Evolutionary conservation across 306 rosid genomes (phyloP).

Genomic region (Elaeagnus macrophylla): DNA sequence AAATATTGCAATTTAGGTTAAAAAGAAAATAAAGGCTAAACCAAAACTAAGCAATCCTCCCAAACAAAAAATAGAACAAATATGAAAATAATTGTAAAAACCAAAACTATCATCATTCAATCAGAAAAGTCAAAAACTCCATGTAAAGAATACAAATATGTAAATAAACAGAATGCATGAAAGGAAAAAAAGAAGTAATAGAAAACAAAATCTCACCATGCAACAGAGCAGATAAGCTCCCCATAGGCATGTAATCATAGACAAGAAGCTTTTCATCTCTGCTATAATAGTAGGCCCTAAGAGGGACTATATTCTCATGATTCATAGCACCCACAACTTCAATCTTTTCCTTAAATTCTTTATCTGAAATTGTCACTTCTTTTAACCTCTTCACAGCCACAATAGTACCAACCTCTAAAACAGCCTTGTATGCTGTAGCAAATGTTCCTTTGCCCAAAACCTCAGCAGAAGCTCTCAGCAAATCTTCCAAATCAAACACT

Average conservation of each 20-base stretch:
- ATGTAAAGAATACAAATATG: neutral
- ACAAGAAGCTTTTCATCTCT: conserved; percentile 50
- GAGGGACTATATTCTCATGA: conserved; percentile 36
- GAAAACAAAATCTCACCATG: conserved; percentile 26
- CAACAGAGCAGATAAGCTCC: conserved; percentile 47
- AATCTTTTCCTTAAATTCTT: conserved; percentile 40
- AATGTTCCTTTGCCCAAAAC: conserved; percentile 50
- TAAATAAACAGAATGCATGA: neutral
- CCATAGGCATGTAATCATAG: conserved; percentile 53
- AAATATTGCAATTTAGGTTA: too few relatives aligned
- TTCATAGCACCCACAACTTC: conserved; percentile 40
- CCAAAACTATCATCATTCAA: neutral
- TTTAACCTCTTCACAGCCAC: conserved; percentile 50
- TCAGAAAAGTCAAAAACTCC: neutral
- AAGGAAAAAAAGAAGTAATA: neutral
- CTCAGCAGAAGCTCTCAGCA: conserved; percentile 48
- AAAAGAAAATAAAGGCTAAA: too few relatives aligned
- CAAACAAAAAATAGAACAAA: neutral
- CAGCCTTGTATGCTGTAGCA: conserved; percentile 49
- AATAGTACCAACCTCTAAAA: conserved; percentile 36
- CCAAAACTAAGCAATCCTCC: neutral
- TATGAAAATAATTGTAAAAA: conserved; percentile 1
- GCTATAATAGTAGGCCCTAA: conserved; percentile 41
- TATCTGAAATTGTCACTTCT: conserved; percentile 34
- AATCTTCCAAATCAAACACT: conserved; percentile 46